These are phyloP conservation scores for Suillus luteus DNA, from an alignment of 768 basidiomycete species.

Conservation along the genomic window DNA sequence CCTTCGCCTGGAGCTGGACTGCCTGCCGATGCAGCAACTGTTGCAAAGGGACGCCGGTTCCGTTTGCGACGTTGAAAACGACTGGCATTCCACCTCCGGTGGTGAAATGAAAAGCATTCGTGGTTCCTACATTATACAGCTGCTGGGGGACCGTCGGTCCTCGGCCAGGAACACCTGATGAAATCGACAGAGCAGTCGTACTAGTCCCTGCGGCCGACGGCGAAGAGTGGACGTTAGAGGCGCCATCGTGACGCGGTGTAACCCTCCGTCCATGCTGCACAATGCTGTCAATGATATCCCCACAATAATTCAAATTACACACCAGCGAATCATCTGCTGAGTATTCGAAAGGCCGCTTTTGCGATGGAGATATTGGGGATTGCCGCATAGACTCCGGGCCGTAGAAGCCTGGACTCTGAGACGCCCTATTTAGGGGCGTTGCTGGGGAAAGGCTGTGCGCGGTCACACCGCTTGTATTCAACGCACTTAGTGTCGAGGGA, in stretches of 20 bases:
- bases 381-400: slow-evolving; percentile 7
- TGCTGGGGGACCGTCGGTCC: slow-evolving; percentile 28
- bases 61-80: slow-evolving; percentile 56
- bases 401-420: slow-evolving; percentile 8
- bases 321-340: slow-evolving; percentile 12
- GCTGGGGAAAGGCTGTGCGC: slow-evolving; percentile 24
- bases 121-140: slow-evolving; percentile 22
- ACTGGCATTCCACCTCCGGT: slow-evolving; percentile 51
- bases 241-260: slow-evolving; percentile 17
- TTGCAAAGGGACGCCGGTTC: slow-evolving; percentile 58
- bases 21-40: slow-evolving; percentile 64
- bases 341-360: slow-evolving; percentile 18
- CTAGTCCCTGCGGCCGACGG: slow-evolving; percentile 6
- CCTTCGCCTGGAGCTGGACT: slow-evolving; percentile 52
- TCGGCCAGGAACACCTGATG: slow-evolving; percentile 15
- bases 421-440: slow-evolving; percentile 19
- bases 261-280: slow-evolving; percentile 23
- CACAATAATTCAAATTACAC: slow-evolving; percentile 15
- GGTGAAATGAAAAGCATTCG: slow-evolving; percentile 9
- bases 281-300: slow-evolving; percentile 20
- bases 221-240: slow-evolving; percentile 18
- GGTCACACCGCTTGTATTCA: slow-evolving; percentile 3
- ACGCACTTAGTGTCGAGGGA: slow-evolving; percentile 16
- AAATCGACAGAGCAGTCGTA: not conserved
- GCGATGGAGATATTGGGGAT: slow-evolving; percentile 23